Percentiles rank a stretch among this genome's conserved stretches.
Evolutionary conservation across 345 rosid genomes (phyloP).

Genomic region (Moricandia arvensis): DNA sequence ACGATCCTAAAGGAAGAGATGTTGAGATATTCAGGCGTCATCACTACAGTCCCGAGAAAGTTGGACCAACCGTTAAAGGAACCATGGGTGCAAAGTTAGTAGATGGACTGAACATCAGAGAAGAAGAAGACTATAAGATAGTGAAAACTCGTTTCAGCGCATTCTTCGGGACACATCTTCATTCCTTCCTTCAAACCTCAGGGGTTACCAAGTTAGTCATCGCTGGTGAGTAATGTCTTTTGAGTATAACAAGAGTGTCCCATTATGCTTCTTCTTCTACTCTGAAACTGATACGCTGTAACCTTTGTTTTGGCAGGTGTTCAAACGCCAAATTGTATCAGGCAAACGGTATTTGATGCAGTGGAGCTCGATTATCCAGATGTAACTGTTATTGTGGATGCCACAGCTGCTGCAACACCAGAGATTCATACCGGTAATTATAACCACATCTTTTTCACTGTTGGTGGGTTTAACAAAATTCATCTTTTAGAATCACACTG

Average conservation of each 20-base stretch:
- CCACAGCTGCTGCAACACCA: slow-evolving; percentile 89
- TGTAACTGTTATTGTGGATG: slow-evolving; percentile 66
- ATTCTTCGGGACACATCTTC: slow-evolving; percentile 72
- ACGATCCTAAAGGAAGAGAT: slow-evolving; percentile 77
- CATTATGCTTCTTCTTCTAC: neutral
- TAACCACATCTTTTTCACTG: neutral
- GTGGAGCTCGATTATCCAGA: slow-evolving; percentile 61
- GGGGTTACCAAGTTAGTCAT: slow-evolving; percentile 55
- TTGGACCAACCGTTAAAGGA: slow-evolving; percentile 62
- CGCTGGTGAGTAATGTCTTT: slow-evolving; percentile 46
- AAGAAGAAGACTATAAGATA: slow-evolving; percentile 77
- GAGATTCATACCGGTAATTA: slow-evolving; percentile 62
- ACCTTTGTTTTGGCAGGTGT: slow-evolving; percentile 48
- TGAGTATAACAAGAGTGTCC: neutral
- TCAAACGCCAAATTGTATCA: slow-evolving; percentile 80
- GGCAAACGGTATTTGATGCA: slow-evolving; percentile 90
- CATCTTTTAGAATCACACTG: neutral
- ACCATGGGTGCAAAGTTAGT: slow-evolving; percentile 61
- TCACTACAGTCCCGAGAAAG: slow-evolving; percentile 49
- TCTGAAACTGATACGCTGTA: neutral
- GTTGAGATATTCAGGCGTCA: slow-evolving; percentile 71
- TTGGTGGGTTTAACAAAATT: neutral
- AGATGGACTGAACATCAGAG: slow-evolving; percentile 66
- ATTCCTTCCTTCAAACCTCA: slow-evolving; percentile 58
- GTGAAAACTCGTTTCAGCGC: slow-evolving; percentile 91